Percentiles rank a stretch among this genome's conserved stretches.
phyloP scores from a whole-genome alignment of 2,329 filamentous ascomycete genomes.

The Penicillium brasilianum region DNA sequence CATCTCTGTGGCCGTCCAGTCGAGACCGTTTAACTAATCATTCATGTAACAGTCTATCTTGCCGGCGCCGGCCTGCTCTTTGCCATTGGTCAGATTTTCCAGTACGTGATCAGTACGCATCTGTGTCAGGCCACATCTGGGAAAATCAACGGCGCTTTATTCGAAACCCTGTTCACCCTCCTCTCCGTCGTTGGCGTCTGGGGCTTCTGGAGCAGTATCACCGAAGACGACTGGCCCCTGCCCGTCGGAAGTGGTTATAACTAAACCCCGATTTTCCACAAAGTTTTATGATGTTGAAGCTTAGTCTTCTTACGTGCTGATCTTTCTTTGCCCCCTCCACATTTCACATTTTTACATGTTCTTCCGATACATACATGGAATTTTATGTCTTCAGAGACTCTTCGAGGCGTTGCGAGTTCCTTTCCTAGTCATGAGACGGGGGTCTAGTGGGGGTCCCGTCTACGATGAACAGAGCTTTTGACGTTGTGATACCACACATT shows the following conservation, averaged over 20 bases:
- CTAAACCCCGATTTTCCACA: constrained; percentile 21
- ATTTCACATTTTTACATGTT: constrained; percentile 1
- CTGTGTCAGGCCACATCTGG: constrained; percentile 83
- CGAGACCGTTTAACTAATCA: constrained; percentile 16
- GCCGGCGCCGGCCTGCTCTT: constrained; percentile 76
- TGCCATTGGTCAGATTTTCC: constrained; percentile 91
- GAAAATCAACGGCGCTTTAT: constrained; percentile 90
- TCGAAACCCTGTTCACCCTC: constrained; percentile 91
- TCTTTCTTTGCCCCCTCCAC: not conserved
- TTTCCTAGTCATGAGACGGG: constrained; percentile 17
- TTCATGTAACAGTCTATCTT: constrained; percentile 67
- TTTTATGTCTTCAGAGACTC: constrained; percentile 9
- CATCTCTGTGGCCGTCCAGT: constrained; percentile 19
- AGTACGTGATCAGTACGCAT: constrained; percentile 89
- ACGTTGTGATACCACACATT: constrained; percentile 35
- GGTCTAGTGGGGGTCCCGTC: not conserved
- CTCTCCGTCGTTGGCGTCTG: constrained; percentile 82
- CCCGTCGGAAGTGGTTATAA: constrained; percentile 45
- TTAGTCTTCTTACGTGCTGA: constrained; percentile 15
- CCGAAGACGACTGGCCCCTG: constrained; percentile 94
- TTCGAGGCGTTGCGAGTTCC: constrained; percentile 14
- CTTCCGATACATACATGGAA: constrained; percentile 24
- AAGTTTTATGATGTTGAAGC: constrained; percentile 4
- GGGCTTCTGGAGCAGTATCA: constrained; percentile 99
- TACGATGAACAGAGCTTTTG: constrained; percentile 23